Base-by-base conservation (phyloP, 345 rosid genomes). In the Ceriops zippeliana region DNA sequence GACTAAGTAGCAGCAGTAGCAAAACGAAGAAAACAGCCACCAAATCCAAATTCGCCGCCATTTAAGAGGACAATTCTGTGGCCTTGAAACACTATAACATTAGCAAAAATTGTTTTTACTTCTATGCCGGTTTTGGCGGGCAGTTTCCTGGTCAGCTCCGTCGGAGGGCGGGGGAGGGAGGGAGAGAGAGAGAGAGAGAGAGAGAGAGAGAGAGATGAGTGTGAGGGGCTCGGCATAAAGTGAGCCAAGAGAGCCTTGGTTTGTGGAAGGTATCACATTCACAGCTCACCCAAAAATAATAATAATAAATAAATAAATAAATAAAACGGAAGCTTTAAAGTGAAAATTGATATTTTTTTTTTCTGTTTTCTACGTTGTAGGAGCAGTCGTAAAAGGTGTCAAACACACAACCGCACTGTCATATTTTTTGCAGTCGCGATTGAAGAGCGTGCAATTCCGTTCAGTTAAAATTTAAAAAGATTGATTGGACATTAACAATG, bases 111-210 rank as follows among this genome's bases (percentile, higher is more conserved):
- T 42, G 17, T 42, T 13, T 42, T 11, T 13, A 15, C 49, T 42
- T 42, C 13, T 42, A 66, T 13, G 31, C 58, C 65, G 61, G 69
- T 57, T 81, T 22, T 35, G 51, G 35, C 73, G 37, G 46, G 76
- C 51, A 38, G 74, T 68, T 75, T 73, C 66, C 82, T 75, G 86
- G 76, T 24, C 70, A 73, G 68, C 57, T 71, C 81, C 89, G 84
- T 86, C 63, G 56, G 70, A 38, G 6, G 30, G 27, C 24, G 53
- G 24, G 65, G 24, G 22, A 62, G 49, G 56, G 66, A 26, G 26
- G 38, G 34, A 5, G 6, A 61, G 28, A 22, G 54, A 24, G 24
- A 24, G 24, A 24, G 24, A 24, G 24, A 24, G 24, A 24, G 24
- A 24, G 24, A 24, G 24, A 24, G 24, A 24, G 24, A 24, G 24